Base-by-base conservation (phyloP, 2,329 filamentous ascomycete species). In the Capronia coronata region DNA sequence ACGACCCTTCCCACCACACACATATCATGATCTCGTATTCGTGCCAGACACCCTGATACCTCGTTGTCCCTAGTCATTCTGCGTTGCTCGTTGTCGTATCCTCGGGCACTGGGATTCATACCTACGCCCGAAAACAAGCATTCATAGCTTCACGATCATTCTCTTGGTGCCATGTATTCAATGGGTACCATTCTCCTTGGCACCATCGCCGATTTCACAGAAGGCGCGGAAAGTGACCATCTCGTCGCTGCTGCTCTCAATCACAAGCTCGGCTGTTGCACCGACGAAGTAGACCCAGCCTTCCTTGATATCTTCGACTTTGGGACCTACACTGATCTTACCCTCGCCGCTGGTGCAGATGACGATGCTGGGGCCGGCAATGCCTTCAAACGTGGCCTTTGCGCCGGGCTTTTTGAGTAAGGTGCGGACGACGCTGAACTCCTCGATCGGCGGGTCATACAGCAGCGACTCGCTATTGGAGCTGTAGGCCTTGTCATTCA, bases 361-460 rank as follows among this genome's bases (percentile, higher is more conserved):
- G 57, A 97, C 68, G 60, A 98, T 89, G 66, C 89, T 95, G 0
- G 93, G 93, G 0, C 93, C 93, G 5, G 85, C 81, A 42, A 98
- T 80, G 0, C 82, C 77, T 55, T 95, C 90, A 61, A 98, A 94
- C 0, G 87, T 95, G 0, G 82, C 88, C 69, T 94, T 95, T 23
- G 87, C 80, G 2, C 82, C 85, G 0, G 75, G 68, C 37, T 71
- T 73, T 58, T 83, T 84, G 29, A 98, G 73, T 9, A 85, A 79
- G 0, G 86, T 85, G 62, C 87, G 83, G 40, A 96, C 80, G 13
- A 98, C 91, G 58, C 83, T 85, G 68, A 98, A 98, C 66, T 98
- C 93, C 45, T 95, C 87, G 56, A 98, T 98, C 0, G 93, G 93
- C 0, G 93, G 93, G 64, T 98, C 87, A 68, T 98, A 98, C 13